Evolutionary conservation across 257 asterid genomes (phyloP).

Genomic region (Solanum chiquidenum): DNA sequence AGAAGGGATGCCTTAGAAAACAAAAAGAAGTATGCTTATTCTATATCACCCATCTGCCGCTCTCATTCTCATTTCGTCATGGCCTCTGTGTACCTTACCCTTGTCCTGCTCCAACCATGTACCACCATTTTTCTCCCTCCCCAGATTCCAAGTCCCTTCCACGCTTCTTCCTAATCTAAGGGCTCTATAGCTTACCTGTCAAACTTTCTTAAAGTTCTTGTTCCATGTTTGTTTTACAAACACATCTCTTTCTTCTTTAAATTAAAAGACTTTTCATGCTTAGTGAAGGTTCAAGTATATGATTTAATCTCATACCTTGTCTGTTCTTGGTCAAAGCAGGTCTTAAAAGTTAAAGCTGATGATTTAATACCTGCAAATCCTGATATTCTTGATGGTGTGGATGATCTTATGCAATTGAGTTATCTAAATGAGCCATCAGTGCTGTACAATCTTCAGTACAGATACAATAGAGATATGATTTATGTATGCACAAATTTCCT

Average conservation of each 20-base stretch:
- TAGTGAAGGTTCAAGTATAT: not conserved
- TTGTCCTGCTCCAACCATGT: not conserved
- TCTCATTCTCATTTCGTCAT: not conserved
- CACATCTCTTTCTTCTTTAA: not conserved
- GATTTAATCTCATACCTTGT: not conserved
- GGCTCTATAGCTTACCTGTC: not conserved
- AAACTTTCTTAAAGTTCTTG: not conserved
- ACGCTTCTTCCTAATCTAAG: not conserved
- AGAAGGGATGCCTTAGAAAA: not conserved
- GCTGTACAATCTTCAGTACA: slow-evolving; percentile 76
- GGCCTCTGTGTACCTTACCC: not conserved
- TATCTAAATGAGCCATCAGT: slow-evolving; percentile 96
- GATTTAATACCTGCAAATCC: slow-evolving; percentile 81
- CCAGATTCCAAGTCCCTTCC: not conserved
- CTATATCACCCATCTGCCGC: not conserved
- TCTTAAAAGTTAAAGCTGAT: slow-evolving; percentile 61
- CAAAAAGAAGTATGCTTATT: not conserved
- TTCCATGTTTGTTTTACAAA: not conserved
- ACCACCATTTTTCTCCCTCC: not conserved
- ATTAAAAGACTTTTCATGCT: not conserved
- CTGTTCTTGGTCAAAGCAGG: slow-evolving; percentile 26
- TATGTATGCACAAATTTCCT: slow-evolving; percentile 46
- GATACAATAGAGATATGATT: slow-evolving; percentile 77
- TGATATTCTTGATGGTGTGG: slow-evolving; percentile 94
- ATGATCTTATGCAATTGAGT: slow-evolving; percentile 96